Percentiles rank a stretch among this genome's conserved stretches.
Conservation (phyloP, 2,329 filamentous ascomycete species). For the Aspergillus viridinutans region DNA sequence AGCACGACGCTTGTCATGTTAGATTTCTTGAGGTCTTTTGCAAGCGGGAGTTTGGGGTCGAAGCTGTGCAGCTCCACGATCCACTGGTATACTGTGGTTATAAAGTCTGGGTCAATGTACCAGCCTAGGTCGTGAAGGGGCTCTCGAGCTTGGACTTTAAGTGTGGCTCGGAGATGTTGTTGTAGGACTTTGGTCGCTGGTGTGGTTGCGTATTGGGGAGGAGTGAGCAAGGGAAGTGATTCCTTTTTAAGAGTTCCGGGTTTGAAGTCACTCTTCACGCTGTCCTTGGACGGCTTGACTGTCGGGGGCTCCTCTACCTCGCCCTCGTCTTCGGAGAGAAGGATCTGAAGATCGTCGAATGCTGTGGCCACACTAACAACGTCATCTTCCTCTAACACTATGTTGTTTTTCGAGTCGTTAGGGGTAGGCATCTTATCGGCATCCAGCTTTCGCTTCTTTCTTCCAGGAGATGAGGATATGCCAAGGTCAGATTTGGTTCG, state of each 20-base stretch:
- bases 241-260: constrained; percentile 62
- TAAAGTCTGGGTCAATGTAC: constrained; percentile 66
- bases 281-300: constrained; percentile 27
- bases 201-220: constrained; percentile 62
- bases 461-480: background rate
- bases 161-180: constrained; percentile 59
- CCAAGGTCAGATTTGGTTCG: constrained; percentile 21
- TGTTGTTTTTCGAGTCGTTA: background rate
- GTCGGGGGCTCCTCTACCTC: constrained; percentile 2
- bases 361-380: constrained; percentile 47
- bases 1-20: constrained; percentile 66
- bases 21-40: constrained; percentile 65
- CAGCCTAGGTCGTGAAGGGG: constrained; percentile 69
- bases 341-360: constrained; percentile 43
- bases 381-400: constrained; percentile 30
- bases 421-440: background rate
- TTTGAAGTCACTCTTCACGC: constrained; percentile 51
- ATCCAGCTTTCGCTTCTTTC: background rate
- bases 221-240: constrained; percentile 60
- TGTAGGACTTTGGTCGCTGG: constrained; percentile 60
- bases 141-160: constrained; percentile 59
- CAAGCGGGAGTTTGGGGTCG: constrained; percentile 62
- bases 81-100: constrained; percentile 83
- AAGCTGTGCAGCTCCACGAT: constrained; percentile 87
- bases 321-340: constrained; percentile 26